Percentiles rank a stretch among this genome's conserved stretches.
These are phyloP conservation scores for Eimeria sp. DNA, from an alignment of 169 alveolate genomes.

Conservation along the genomic window DNA sequence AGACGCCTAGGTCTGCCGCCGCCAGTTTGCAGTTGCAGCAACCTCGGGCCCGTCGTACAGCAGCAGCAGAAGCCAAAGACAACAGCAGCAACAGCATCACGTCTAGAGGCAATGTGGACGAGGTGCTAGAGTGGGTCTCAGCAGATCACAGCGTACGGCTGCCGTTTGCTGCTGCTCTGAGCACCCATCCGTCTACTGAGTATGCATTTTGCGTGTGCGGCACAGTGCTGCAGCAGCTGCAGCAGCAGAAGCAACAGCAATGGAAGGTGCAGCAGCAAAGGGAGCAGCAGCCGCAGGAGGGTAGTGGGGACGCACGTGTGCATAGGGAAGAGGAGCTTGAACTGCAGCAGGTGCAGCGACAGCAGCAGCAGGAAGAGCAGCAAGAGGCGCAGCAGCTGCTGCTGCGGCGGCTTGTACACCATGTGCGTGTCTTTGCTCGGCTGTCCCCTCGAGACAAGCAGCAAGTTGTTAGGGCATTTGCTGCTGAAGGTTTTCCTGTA, in stretches of 20 bases:
- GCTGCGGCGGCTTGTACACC: constrained; percentile 81
- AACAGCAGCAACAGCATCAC: constrained; percentile 6
- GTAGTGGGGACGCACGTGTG: neutral
- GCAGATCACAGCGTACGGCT: constrained; percentile 21
- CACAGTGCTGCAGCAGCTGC: constrained; percentile 35
- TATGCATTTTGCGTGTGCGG: constrained; percentile 36
- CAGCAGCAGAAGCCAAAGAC: neutral
- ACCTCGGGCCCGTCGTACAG: neutral
- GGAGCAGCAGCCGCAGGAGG: constrained; percentile 2
- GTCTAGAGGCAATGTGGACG: neutral
- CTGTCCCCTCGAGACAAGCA: constrained; percentile 98
- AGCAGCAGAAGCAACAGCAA: constrained; percentile 34
- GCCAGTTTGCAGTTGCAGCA: neutral
- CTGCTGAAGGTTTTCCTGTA: constrained; percentile 92
- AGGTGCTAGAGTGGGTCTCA: constrained; percentile 11
- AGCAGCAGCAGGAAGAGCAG: constrained; percentile 8
- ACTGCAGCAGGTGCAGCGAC: constrained; percentile 8
- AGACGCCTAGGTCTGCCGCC: neutral
- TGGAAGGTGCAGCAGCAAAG: neutral
- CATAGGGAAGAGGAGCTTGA: neutral
- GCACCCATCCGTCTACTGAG: neutral
- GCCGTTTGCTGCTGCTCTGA: constrained; percentile 34
- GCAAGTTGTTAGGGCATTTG: constrained; percentile 89
- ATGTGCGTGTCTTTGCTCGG: constrained; percentile 96
- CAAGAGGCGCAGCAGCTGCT: constrained; percentile 12